Conservation (phyloP, 352 stramenopile genomes). For the Phytophthora europaea region DNA sequence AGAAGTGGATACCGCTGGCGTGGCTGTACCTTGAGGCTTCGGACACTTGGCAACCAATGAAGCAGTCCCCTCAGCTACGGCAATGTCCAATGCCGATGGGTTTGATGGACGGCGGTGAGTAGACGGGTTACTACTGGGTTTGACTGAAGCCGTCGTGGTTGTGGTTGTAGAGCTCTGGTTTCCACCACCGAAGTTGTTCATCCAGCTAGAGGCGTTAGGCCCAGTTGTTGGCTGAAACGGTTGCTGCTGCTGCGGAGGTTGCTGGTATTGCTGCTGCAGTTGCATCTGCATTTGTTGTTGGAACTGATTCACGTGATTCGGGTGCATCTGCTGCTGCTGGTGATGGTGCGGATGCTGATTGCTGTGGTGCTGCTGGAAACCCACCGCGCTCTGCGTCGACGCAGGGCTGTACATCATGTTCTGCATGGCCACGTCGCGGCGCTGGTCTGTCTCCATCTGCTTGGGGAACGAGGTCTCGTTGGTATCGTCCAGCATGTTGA, state of each 20-base stretch:
- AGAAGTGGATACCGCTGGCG: slow-evolving; percentile 2
- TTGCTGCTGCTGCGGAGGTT: slow-evolving; percentile 1
- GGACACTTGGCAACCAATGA: slow-evolving; percentile 48
- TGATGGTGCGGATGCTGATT: slow-evolving; percentile 21
- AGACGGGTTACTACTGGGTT: slow-evolving; percentile 24
- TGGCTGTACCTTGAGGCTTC: not conserved
- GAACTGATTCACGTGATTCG: slow-evolving; percentile 13
- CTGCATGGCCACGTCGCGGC: slow-evolving; percentile 30
- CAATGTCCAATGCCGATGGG: slow-evolving; percentile 36
- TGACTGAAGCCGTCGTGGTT: slow-evolving; percentile 28
- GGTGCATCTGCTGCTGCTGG: slow-evolving; percentile 33
- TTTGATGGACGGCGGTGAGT: slow-evolving; percentile 13
- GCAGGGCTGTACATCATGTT: slow-evolving; percentile 29
- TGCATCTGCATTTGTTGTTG: slow-evolving; percentile 41
- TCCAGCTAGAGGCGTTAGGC: slow-evolving; percentile 37
- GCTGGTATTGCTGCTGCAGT: slow-evolving; percentile 26
- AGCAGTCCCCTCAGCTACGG: slow-evolving; percentile 42
- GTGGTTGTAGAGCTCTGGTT: slow-evolving; percentile 33
- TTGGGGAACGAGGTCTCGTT: slow-evolving; percentile 50
- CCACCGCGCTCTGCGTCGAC: slow-evolving; percentile 16
- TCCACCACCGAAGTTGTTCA: slow-evolving; percentile 37
- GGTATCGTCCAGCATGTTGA: slow-evolving; percentile 74
- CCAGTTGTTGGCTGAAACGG: slow-evolving; percentile 38
- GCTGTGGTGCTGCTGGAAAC: slow-evolving; percentile 22
- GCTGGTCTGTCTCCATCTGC: slow-evolving; percentile 34